Evolutionary conservation across 2,329 filamentous ascomycete species (phyloP), one percentile per base, ranked within the genome.

Genomic region (Chrysosporium keratinophilum): DNA sequence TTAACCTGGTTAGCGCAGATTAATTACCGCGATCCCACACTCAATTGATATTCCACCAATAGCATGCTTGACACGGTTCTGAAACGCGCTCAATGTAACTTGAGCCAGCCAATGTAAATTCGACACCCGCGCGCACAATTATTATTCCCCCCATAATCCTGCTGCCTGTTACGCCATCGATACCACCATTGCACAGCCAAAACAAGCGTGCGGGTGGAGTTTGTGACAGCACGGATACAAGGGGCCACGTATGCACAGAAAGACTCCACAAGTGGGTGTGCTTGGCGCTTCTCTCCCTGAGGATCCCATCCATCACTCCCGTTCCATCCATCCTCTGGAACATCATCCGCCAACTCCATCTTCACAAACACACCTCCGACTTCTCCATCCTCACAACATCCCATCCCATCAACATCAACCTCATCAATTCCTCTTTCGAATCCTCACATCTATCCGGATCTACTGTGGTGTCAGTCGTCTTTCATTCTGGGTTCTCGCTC

Each of bases 31-130:
- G 14, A n/a, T 7, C 2, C 6, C 15, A 11, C 41, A 20, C 4
- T 20, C 5, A 11, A 43, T 17, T 3, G 9, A 15, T 23, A 45
- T 6, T 20, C 20, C 19, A 14, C 48, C 48, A 50, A 50, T 50
- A 9, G 28, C 31, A 40, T 9, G n/a, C 1, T 23, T 35, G 39
- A 35, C 19, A 42, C 37, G 39, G 39, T 10, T 7, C 48, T 50
- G 48, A 50, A 50, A 50, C 48, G 42, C 17, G 48, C 48, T 43
- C 48, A 43, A 43, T 50, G 48, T 42, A 50, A 50, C 48, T 34
- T 5, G 1, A 2, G 5, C 11, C 23, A 14, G 19, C 48, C 48
- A 50, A 35, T 50, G 9, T 14, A 31, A 12, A 37, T 7, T 19
- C n/a, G 3, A 2, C 1, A 19, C 17, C 2, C 40, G 3, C 5